A percentile compares a stretch with the other conserved stretches of the same genome.
Conservation (phyloP, 1,284 basidiomycete species). For the Papiliotrema fonsecae region DNA sequence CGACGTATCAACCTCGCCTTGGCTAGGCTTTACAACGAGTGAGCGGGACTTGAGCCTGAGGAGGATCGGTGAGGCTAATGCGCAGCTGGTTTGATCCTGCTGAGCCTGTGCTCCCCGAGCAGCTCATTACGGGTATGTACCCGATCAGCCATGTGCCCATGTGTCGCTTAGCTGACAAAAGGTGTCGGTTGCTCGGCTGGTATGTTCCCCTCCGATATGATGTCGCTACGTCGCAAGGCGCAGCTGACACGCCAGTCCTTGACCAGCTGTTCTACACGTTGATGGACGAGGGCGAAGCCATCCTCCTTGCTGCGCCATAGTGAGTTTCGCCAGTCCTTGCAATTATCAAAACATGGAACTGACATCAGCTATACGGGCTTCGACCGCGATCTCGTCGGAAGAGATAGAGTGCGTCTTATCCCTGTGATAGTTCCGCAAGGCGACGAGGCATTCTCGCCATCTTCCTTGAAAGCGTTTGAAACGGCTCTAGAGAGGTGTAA, state of each 20-base stretch:
- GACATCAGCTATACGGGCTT: conserved; percentile 44
- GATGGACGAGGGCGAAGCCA: conserved; percentile 47
- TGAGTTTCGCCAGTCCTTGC: conserved; percentile 15
- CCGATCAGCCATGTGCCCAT: no score
- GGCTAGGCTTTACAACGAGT: conserved; percentile 38
- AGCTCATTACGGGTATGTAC: conserved; percentile 37
- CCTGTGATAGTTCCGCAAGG: conserved; percentile 38
- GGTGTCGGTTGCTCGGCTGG: conserved; percentile 41
- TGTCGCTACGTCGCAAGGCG: not conserved
- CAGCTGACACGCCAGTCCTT: conserved; percentile 24
- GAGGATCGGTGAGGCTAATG: conserved; percentile 3
- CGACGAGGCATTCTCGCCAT: conserved; percentile 28
- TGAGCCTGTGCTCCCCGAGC: conserved; percentile 31
- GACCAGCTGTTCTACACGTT: conserved; percentile 48
- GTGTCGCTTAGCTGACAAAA: not conserved
- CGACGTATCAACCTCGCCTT: conserved; percentile 40
- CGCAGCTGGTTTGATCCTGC: conserved; percentile 32
- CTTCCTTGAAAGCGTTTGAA: conserved; percentile 26
- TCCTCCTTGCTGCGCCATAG: conserved; percentile 45
- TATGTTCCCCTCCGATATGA: conserved; percentile 1
- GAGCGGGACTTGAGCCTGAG: not conserved
- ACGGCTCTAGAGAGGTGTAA: conserved; percentile 24
- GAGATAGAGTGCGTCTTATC: conserved; percentile 31
- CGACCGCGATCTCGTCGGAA: conserved; percentile 40
- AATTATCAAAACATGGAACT: no score